Base-by-base conservation (phyloP, 1,139 yeast species). In the Saccharomyces hybrid region DNA sequence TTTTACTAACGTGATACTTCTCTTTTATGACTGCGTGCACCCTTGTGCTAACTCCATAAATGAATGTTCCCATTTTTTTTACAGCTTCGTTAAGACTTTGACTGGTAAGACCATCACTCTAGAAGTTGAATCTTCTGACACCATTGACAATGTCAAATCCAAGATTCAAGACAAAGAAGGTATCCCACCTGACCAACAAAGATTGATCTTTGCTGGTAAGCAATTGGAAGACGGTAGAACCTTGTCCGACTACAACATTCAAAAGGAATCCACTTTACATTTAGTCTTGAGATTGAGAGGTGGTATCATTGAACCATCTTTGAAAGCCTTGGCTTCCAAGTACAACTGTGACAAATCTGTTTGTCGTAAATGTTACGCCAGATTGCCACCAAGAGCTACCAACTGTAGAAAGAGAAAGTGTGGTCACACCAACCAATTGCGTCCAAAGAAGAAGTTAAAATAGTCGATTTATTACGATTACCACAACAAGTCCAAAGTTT, bases 351-450 rank as follows among this genome's bases (percentile, higher is more conserved):
- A 93, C 70, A 93, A 93, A 82, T 79, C 96, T 70, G 93, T 93
- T 77, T 93, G 99, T 86, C 96, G 99, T 82, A 88, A 90, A 79
- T 93, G 99, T 84, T 93, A 93, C 86, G 98, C 99, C 73, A 95
- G 99, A 86, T 90, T 93, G 77, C 99, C 99, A 75, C 97, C 99
- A 79, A 95, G 98, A 87, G 99, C 99, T 73, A 93, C 99, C 81
- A 93, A 93, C 97, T 93, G 99, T 86, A 90, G 99, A 85, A 93
- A 93, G 98, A 91, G 97, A 89, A 93, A 93, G 87, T 93, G 99
- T 81, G 99, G 99, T 75, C 99, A 93, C 96, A 84, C 96, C 79
- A 93, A 93, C 85, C 99, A 93, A 84, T 88, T 93, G 80, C 90
- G 98, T 86, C 97, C 98, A 82, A 93, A 93, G 96, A 93, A 93